Evolutionary conservation across 495 filamentous ascomycete species (phyloP), one percentile per base, ranked within the genome.

Genomic region (Friedmanniomyces endolithicus): DNA sequence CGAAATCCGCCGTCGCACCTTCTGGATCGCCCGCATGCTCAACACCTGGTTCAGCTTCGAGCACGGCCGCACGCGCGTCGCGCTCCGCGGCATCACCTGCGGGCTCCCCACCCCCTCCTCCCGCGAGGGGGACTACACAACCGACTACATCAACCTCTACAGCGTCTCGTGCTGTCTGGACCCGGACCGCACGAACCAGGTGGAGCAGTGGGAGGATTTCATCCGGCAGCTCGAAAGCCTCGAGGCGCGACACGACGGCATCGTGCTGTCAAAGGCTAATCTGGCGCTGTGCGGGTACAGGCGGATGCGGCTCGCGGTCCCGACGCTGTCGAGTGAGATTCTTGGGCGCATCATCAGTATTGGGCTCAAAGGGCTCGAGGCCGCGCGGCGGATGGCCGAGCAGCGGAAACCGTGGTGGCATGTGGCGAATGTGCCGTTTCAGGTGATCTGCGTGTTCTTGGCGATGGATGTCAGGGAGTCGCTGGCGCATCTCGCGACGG

Each of bases 381-480:
- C 66, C 12, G 72, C 71, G 11, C 65, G 63, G 0, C 56, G 53
- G 3, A 70, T 78, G 67, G 58, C 63, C 0, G 51, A 46, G 0
- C 53, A 59, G 20, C 63, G 64, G 27, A 65, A 61, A n/a, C 74
- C 75, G 0, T 80, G 77, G 77, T 75, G 76, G 51, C 73, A 78
- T 34, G 63, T 75, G 4, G 70, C 73, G 14, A 72, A 76, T 41
- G 71, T 75, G 1, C 72, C 76, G 1, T 78, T 80, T 48, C 76
- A 80, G 27, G 71, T 71, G 40, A 67, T 75, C 31, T 75, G 74
- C 51, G 59, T 76, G 2, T 68, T 78, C 14, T 67, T 80, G 8
- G 71, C 71, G 12, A 69, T 80, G 54, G 74, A 75, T 48, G 74
- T 67, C 0, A 58, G 67, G 0, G 63, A 71, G 9, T 73, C 73